A percentile compares a stretch with the other conserved stretches of the same genome.
Evolutionary conservation across 2,329 filamentous ascomycete genomes (phyloP).

Genomic region (Botryotinia convoluta): DNA sequence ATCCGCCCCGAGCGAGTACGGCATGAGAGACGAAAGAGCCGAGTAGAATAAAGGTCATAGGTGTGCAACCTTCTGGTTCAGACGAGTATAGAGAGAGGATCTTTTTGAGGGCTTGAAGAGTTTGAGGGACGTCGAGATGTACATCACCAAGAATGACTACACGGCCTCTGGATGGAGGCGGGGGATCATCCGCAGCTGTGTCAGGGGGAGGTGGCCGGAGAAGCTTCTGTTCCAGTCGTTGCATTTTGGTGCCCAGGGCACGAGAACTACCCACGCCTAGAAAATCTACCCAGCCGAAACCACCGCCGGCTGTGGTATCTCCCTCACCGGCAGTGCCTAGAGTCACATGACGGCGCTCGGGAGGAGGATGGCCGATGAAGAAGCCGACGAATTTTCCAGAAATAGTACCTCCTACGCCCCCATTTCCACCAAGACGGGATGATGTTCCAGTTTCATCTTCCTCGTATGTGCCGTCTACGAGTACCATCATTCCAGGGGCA

Average conservation of each 20-base stretch:
- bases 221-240: constrained; percentile 69
- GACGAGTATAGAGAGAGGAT: constrained; percentile 72
- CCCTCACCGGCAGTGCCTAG: constrained; percentile 65
- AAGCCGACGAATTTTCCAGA: constrained; percentile 91
- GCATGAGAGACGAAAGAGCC: constrained; percentile 76
- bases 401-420: constrained; percentile 83
- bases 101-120: constrained; percentile 75
- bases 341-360: constrained; percentile 77
- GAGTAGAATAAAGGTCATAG: constrained; percentile 76
- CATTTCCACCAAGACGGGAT: constrained; percentile 69
- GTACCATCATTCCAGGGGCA: constrained; percentile 89
- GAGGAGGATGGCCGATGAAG: constrained; percentile 87
- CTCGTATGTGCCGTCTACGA: constrained; percentile 94
- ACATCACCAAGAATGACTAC: constrained; percentile 82
- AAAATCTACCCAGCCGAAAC: constrained; percentile 97
- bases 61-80: constrained; percentile 61
- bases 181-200: constrained; percentile 25
- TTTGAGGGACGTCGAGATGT: constrained; percentile 80
- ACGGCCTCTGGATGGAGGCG: constrained; percentile 46
- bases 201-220: constrained; percentile 43
- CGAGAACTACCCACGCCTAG: constrained; percentile 87
- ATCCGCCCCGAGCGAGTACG: constrained; percentile 65
- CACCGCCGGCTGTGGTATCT: constrained; percentile 64
- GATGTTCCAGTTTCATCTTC: constrained; percentile 76
- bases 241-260: constrained; percentile 79